A percentile compares a stretch with the other conserved stretches of the same genome.
Evolutionary conservation across 805 yeast genomes (phyloP).

Genomic region (Candida odintsovae): DNA sequence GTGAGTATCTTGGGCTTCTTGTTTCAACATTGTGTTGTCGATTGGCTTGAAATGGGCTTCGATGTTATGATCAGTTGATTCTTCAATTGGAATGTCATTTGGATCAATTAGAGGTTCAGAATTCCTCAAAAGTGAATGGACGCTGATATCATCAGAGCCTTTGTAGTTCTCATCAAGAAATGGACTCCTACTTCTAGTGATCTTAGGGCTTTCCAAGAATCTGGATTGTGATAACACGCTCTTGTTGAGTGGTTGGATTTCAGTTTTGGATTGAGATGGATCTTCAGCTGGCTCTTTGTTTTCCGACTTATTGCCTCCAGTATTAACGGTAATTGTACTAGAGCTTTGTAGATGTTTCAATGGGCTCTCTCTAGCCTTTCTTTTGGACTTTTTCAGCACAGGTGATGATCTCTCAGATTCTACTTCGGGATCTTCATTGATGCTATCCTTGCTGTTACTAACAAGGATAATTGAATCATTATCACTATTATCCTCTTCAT

Average conservation of each 20-base stretch:
- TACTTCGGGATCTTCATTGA: background rate
- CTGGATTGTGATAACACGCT: slow-evolving; percentile 15
- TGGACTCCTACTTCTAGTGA: slow-evolving; percentile 21
- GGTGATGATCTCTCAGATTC: background rate
- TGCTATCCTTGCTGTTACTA: slow-evolving; percentile 16
- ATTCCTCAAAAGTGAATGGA: background rate
- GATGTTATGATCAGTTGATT: slow-evolving; percentile 25
- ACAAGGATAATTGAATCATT: slow-evolving; percentile 20
- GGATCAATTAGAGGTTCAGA: slow-evolving; percentile 4
- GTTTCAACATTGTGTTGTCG: background rate
- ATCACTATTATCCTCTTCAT: slow-evolving; percentile 4
- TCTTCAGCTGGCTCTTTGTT: background rate
- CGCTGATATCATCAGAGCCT: slow-evolving; percentile 14
- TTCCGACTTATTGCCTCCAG: slow-evolving; percentile 3
- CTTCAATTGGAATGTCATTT: slow-evolving; percentile 24
- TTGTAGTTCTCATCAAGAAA: slow-evolving; percentile 18
- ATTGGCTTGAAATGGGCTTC: background rate
- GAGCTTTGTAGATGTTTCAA: background rate
- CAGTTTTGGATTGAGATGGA: background rate
- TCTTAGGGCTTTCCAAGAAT: slow-evolving; percentile 15
- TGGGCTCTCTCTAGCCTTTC: background rate
- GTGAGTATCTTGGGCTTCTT: background rate
- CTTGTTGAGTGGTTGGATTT: slow-evolving; percentile 9
- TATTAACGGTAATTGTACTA: background rate
- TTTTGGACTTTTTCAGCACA: background rate